Evolutionary conservation across 164 flowering plant species (phyloP).

Genomic region (Taxillus chinensis): DNA sequence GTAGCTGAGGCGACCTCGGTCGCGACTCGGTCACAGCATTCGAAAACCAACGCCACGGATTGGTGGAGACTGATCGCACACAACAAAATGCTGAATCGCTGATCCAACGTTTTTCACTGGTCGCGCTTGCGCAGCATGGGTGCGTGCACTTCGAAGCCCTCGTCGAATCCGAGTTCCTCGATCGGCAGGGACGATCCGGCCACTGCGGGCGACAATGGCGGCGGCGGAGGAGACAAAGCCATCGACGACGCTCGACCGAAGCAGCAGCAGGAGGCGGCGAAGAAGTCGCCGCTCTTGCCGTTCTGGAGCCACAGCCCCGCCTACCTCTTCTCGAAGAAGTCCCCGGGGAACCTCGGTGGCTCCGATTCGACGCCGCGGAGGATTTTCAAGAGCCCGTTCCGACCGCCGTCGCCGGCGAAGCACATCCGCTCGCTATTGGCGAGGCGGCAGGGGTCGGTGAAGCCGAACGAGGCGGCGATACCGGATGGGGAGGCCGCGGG

Average conservation of each 20-base stretch:
- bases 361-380: slow-evolving; percentile 59
- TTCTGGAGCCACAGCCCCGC: slow-evolving; percentile 80
- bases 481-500: slow-evolving; percentile 52
- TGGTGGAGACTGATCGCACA: no score
- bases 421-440: slow-evolving; percentile 66
- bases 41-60: no score
- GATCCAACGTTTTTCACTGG: not conserved
- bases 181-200: not conserved
- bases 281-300: slow-evolving; percentile 60
- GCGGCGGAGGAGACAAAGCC: not conserved
- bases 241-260: not conserved
- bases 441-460: slow-evolving; percentile 71
- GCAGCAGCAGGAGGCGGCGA: slow-evolving; percentile 20
- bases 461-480: slow-evolving; percentile 64
- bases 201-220: not conserved
- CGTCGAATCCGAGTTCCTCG: slow-evolving; percentile 10
- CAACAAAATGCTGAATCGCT: no score
- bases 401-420: slow-evolving; percentile 94
- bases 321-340: slow-evolving; percentile 58
- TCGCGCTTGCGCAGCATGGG: slow-evolving; percentile 22
- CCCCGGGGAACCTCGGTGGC: slow-evolving; percentile 40
- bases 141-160: slow-evolving; percentile 34
- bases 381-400: slow-evolving; percentile 63
- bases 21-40: no score
- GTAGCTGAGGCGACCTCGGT: no score